Evolutionary conservation across 441 rosid species (phyloP), one percentile per base, ranked within the genome.

Genomic region (Erodium trifolium): DNA sequence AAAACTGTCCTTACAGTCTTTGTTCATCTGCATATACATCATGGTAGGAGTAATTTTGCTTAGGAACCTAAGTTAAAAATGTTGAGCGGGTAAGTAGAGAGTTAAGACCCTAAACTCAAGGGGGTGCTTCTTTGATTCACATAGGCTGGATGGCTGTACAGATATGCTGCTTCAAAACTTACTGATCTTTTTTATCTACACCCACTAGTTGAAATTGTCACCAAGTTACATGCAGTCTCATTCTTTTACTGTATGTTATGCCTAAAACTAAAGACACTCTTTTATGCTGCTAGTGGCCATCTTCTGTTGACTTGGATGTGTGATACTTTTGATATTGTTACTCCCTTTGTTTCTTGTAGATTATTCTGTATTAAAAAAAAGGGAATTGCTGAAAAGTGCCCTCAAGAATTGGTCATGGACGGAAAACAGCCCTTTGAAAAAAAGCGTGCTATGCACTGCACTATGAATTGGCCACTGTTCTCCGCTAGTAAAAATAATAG

Each of bases 1-100:
- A 9, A 43, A 47, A 23, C 71, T 78, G 51, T 55, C 41, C 11
- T 62, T 68, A 57, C 1, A 6, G 14, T 57, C 19, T 57, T 57
- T 5, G 8, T 57, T 17, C 14, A 17, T 57, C 10, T 19, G 2
- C 63, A 16, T 57, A 7, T 18, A 10, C 5, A 57, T 57, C 29
- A 16, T 57, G 63, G 63, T 3, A 6, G 47, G 47, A 57, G 63
- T 57, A 5, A 13, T 9, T 57, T 57, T 17, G 47, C 47, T 17
- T 57, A 19, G 63, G 27, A 17, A 57, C 29, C 63, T 7, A 57
- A 57, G 63, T 17, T 16, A 11, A 17, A 57, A 57, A 19, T 57
- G 27, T 7, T 17, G 10, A 57, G 19, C 63, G 0, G 29, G 19
- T 17, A 17, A 57, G 37, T 34, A 3, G 37, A 16, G 11, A 41